Evolutionary conservation across 1,284 basidiomycete genomes (phyloP).

Genomic region (Coriolopsis trogii): DNA sequence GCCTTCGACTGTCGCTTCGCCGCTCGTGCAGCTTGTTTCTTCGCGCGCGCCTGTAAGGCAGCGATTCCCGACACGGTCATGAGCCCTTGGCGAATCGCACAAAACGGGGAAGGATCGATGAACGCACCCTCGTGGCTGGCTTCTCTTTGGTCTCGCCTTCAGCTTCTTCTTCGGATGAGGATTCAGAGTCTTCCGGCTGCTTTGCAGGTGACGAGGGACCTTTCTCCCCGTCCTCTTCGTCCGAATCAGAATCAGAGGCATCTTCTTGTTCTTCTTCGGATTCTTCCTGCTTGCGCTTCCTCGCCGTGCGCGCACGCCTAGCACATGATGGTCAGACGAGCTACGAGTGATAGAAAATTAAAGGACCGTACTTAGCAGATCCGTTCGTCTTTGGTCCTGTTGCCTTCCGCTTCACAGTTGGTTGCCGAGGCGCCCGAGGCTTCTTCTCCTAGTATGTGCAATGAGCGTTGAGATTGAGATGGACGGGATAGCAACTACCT

Average conservation of each 20-base stretch:
- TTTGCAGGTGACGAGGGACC: conserved; percentile 22
- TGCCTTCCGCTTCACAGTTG: conserved; percentile 45
- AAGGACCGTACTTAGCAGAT: conserved; percentile 40
- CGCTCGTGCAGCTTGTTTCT: conserved; percentile 24
- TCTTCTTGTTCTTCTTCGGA: conserved; percentile 36
- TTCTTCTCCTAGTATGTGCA: conserved; percentile 31
- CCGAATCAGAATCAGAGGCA: conserved; percentile 31
- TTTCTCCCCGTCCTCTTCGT: conserved; percentile 32
- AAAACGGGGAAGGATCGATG: no score
- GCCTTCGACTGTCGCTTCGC: conserved; percentile 21
- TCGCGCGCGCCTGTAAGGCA: conserved; percentile 11
- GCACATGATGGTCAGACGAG: background rate
- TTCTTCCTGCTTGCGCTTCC: conserved; percentile 40
- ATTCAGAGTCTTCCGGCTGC: conserved; percentile 27
- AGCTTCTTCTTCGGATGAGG: conserved; percentile 34
- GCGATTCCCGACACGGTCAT: no score
- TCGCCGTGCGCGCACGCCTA: conserved; percentile 34
- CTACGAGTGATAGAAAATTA: background rate
- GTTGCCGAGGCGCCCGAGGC: conserved; percentile 33
- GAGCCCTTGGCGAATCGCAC: no score
- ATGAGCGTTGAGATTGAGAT: background rate
- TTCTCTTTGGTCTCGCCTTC: conserved; percentile 38
- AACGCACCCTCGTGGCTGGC: conserved; percentile 46
- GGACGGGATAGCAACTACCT: conserved; percentile 10
- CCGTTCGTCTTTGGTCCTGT: conserved; percentile 40